Base-by-base conservation (phyloP, 2,329 filamentous ascomycete genomes). In the Phoma herbarum region DNA sequence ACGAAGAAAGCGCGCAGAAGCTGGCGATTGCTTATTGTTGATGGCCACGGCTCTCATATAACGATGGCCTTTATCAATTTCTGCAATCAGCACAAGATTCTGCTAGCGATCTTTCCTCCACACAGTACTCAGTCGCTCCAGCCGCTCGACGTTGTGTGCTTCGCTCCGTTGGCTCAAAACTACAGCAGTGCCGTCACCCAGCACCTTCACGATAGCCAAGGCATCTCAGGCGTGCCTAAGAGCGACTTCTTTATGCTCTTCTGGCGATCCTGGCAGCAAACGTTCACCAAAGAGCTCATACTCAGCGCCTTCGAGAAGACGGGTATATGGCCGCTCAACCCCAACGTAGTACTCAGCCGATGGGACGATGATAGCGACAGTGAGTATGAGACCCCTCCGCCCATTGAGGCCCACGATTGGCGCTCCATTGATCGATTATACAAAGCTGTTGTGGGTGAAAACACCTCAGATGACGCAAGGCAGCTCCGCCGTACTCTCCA, bases 201-300 rank as follows among this genome's bases (percentile, higher is more conserved):
- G 20, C 29, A 47, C 44, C 44, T 47, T 25, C 29, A 47, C 12
- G 20, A 47, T 44, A 47, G 44, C 44, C 11, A 47, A 31, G 26
- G 43, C 26, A 22, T 31, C 43, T 31, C 9, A 22, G 26, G 43
- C n/a, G n/a, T 46, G 8, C 26, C 26, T n/a, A 47, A 47, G 20
- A 25, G 44, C 29, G 29, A 33, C 29, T 47, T 47, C 29, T 35
- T 33, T n/a, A 25, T 47, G 29, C 28, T 47, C 11, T 47, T 35
- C 44, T 47, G 29, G 44, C 6, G 26, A 45, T 20, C 43, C 4
- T 45, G 26, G 43, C 9, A 22, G 43, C 8, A 31, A 22, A 45
- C 26, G 26, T 45, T 45, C 18, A 20, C n/a, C n/a, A 31, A 45
- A 31, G 43, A 45, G 43, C 43, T 45, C 28, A 45, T 45, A 45